Percentiles rank a stretch among this genome's conserved stretches.
Conservation (phyloP, 163 green algal species). For the Volvox carteri region DNA sequence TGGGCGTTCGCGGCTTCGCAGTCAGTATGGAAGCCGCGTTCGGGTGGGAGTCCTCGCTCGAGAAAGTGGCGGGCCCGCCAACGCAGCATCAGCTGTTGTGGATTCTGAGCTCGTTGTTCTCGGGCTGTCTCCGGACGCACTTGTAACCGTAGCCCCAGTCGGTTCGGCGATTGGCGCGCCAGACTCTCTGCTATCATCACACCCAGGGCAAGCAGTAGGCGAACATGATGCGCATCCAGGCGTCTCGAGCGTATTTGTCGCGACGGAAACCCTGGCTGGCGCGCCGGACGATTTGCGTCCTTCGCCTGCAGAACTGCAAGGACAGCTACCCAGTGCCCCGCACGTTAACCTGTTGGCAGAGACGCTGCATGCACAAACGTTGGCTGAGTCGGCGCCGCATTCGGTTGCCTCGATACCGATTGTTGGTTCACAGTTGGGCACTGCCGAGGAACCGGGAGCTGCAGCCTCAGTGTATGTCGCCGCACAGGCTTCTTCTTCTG, state of each 20-base stretch:
- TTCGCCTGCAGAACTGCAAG: too few species aligned
- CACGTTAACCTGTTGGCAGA: not conserved
- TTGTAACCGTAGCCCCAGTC: not conserved
- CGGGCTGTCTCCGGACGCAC: not conserved
- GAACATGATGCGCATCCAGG: not conserved
- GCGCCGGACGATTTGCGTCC: not conserved
- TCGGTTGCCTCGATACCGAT: not conserved
- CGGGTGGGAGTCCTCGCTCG: not conserved
- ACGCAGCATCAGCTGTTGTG: not conserved
- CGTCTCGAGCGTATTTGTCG: not conserved
- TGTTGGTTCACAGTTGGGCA: not conserved
- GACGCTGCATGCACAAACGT: not conserved
- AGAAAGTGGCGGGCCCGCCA: not conserved
- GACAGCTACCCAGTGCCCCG: not conserved
- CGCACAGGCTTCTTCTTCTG: not conserved
- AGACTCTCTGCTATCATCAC: not conserved
- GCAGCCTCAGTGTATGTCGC: not conserved
- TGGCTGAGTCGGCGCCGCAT: not conserved
- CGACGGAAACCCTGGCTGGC: not conserved
- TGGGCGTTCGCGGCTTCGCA: not conserved
- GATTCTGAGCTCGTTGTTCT: slow-evolving; percentile 2
- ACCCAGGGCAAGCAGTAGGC: not conserved
- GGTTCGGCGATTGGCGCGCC: not conserved
- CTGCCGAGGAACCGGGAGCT: not conserved
- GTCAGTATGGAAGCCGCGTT: not conserved